Evolutionary conservation across 441 rosid species (phyloP).

Genomic region (Erodium moschatum): DNA sequence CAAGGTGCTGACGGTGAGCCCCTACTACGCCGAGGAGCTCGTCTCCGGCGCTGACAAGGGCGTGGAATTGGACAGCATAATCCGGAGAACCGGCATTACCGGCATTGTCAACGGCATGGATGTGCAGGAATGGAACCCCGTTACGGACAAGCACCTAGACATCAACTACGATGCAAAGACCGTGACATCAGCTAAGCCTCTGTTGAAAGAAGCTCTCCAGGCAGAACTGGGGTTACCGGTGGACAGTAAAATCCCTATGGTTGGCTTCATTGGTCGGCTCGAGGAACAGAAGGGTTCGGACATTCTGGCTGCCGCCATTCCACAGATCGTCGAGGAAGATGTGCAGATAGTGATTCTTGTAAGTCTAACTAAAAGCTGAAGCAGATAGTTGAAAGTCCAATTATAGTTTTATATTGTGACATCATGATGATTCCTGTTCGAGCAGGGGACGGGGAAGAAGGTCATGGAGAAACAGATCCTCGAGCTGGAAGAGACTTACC

Average conservation of each 20-base stretch:
- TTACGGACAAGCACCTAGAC: slow-evolving; percentile 58
- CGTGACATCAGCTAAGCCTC: slow-evolving; percentile 67
- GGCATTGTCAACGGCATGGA: slow-evolving; percentile 91
- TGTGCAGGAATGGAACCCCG: slow-evolving; percentile 91
- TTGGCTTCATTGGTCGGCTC: slow-evolving; percentile 87
- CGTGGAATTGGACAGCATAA: slow-evolving; percentile 55
- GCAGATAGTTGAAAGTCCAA: too few relatives aligned
- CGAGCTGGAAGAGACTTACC: slow-evolving; percentile 51
- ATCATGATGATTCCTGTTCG: too few relatives aligned
- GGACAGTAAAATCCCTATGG: slow-evolving; percentile 57
- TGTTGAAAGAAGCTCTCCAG: slow-evolving; percentile 82
- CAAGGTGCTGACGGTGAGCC: slow-evolving; percentile 74
- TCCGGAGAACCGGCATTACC: slow-evolving; percentile 44
- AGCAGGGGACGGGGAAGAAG: slow-evolving; percentile 89
- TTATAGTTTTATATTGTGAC: too few relatives aligned
- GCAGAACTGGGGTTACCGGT: slow-evolving; percentile 78
- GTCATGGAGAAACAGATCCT: slow-evolving; percentile 57
- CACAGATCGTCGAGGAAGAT: slow-evolving; percentile 42
- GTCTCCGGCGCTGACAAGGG: slow-evolving; percentile 63
- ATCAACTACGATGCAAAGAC: slow-evolving; percentile 57
- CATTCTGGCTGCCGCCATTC: slow-evolving; percentile 62
- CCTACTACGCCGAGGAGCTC: slow-evolving; percentile 71
- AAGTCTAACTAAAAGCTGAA: too few relatives aligned
- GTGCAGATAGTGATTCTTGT: slow-evolving; percentile 74
- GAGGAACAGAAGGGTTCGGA: slow-evolving; percentile 98